These are phyloP conservation scores for Verticillium tricorpus DNA, from an alignment of 2,329 filamentous ascomycete species.

Conservation along the genomic window DNA sequence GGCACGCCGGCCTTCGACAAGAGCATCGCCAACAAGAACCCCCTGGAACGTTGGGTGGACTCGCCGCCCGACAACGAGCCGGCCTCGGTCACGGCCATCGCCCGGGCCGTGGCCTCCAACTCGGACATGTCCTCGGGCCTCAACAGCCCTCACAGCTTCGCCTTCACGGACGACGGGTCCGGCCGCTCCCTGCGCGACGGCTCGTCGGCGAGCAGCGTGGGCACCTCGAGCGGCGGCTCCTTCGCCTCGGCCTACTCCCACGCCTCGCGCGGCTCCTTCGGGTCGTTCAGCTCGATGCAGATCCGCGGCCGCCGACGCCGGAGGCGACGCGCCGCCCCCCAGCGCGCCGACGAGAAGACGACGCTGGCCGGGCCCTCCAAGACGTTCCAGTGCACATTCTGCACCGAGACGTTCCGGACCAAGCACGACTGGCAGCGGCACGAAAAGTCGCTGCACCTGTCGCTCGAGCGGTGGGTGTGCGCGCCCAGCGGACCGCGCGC, in stretches of 20 bases:
- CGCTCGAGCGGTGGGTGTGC: slow-evolving; percentile 62
- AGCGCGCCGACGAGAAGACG: slow-evolving; percentile 28
- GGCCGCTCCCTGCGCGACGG: slow-evolving; percentile 52
- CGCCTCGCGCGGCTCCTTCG: slow-evolving; percentile 52
- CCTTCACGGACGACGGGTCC: slow-evolving; percentile 58
- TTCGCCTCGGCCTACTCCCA: slow-evolving; percentile 56
- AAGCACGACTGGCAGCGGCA: slow-evolving; percentile 69
- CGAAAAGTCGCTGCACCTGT: slow-evolving; percentile 63
- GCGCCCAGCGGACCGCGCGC: slow-evolving; percentile 52
- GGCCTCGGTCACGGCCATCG: slow-evolving; percentile 54
- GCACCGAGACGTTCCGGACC: slow-evolving; percentile 62
- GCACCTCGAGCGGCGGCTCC: slow-evolving; percentile 55
- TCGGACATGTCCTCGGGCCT: slow-evolving; percentile 49
- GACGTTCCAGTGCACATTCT: slow-evolving; percentile 65
- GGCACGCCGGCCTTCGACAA: slow-evolving; percentile 49
- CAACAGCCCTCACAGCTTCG: slow-evolving; percentile 52
- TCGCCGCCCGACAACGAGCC: slow-evolving; percentile 58
- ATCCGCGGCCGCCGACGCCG: slow-evolving; percentile 44
- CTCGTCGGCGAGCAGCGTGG: slow-evolving; percentile 56
- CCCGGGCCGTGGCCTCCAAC: slow-evolving; percentile 49
- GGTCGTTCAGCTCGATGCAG: slow-evolving; percentile 43
- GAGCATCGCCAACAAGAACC: slow-evolving; percentile 40
- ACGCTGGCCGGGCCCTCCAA: slow-evolving; percentile 40
- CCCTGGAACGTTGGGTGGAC: slow-evolving; percentile 54
- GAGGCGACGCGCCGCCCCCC: slow-evolving; percentile 38